phyloP scores from a whole-genome alignment of 345 rosid genomes.

The Eutrema yunnanense region DNA sequence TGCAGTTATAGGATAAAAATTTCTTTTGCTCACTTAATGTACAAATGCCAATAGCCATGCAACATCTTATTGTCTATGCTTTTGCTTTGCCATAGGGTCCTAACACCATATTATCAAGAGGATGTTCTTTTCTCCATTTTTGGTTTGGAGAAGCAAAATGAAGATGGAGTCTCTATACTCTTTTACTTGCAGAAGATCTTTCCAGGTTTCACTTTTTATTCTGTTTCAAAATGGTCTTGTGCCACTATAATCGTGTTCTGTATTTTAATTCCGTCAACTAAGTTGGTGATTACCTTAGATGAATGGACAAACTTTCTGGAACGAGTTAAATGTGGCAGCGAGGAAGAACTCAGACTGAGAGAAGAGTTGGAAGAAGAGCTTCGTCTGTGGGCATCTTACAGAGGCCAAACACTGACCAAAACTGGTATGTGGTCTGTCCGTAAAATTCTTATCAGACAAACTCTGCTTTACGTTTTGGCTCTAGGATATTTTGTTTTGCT shows the following conservation, averaged over 20 bases:
- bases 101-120: constrained; percentile 68
- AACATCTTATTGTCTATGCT: neutral
- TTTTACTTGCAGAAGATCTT: constrained; percentile 76
- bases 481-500: neutral
- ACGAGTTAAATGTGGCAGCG: constrained; percentile 39
- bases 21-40: no score
- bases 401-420: constrained; percentile 81
- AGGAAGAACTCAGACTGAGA: constrained; percentile 47
- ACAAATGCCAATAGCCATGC: neutral
- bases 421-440: constrained; percentile 43
- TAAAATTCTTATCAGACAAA: constrained; percentile 38
- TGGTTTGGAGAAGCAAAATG: constrained; percentile 53
- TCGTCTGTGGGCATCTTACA: constrained; percentile 77
- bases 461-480: constrained; percentile 19
- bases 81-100: constrained; percentile 42
- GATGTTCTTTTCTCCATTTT: constrained; percentile 60
- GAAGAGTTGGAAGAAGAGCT: constrained; percentile 49
- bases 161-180: constrained; percentile 79
- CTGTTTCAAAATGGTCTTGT: neutral
- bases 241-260: neutral
- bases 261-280: neutral
- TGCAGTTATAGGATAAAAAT: neutral
- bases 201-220: constrained; percentile 48
- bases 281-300: constrained; percentile 35
- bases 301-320: constrained; percentile 74